Evolutionary conservation across 2,329 filamentous ascomycete species (phyloP).

Genomic region (Colletotrichum tanaceti): DNA sequence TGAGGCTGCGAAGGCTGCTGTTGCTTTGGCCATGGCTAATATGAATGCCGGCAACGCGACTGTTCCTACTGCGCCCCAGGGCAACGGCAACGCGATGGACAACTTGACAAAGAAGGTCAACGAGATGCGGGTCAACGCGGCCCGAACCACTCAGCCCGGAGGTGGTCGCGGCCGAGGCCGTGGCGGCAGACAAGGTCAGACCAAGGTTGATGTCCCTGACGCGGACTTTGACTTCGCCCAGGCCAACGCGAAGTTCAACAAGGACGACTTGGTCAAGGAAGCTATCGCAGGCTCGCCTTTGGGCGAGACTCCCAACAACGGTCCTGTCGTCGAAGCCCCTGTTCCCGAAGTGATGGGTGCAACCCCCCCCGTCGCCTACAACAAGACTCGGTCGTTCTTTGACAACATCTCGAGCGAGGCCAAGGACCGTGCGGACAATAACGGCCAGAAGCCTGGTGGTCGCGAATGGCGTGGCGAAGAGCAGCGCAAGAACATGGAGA

Average conservation of each 20-base stretch:
- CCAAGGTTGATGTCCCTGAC: conserved; percentile 87
- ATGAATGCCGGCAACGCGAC: conserved; percentile 58
- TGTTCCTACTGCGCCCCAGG: conserved; percentile 42
- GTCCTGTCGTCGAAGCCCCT: conserved; percentile 50
- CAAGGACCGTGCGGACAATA: conserved; percentile 84
- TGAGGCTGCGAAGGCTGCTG: conserved; percentile 78
- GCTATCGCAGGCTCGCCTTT: conserved; percentile 82
- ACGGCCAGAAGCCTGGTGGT: conserved; percentile 76
- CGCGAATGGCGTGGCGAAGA: conserved; percentile 93
- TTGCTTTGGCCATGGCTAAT: conserved; percentile 84
- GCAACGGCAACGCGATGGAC: conserved; percentile 66
- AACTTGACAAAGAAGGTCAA: conserved; percentile 80
- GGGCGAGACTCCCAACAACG: conserved; percentile 60
- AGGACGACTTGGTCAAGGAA: conserved; percentile 78
- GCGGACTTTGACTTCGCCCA: conserved; percentile 91
- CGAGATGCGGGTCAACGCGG: conserved; percentile 77
- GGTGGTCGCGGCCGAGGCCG: conserved; percentile 62
- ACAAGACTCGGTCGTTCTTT: conserved; percentile 92
- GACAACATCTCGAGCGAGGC: conserved; percentile 97
- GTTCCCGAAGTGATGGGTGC: conserved; percentile 44
- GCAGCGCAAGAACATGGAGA: conserved; percentile 95
- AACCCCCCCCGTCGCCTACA: conserved; percentile 70
- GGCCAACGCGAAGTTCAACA: conserved; percentile 62
- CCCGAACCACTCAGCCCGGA: conserved; percentile 45
- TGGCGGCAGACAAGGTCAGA: conserved; percentile 56